phyloP scores from a whole-genome alignment of 148 eudicot genomes.

The Persicaria maculosa region DNA sequence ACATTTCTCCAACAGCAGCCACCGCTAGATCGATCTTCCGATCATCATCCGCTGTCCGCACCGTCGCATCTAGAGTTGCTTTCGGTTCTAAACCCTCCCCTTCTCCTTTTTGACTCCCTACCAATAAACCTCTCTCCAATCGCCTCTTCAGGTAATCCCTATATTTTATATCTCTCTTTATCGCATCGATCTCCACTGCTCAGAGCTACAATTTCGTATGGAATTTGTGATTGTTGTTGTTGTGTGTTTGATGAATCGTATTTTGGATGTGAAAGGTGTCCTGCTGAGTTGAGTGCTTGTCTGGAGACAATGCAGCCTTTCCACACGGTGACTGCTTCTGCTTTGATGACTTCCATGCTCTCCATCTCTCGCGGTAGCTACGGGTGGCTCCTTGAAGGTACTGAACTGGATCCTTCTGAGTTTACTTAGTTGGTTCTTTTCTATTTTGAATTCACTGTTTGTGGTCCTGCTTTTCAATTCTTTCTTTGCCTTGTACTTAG shows the following conservation, averaged over 20 bases:
- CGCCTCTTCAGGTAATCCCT: conserved; percentile 54
- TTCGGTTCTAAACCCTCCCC: conserved; percentile 43
- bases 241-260: neutral
- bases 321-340: conserved; percentile 79
- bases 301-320: conserved; percentile 68
- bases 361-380: conserved; percentile 48
- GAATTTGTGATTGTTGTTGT: neutral
- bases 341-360: conserved; percentile 92
- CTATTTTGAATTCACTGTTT: neutral
- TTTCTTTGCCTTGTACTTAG: too few relatives aligned
- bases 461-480: neutral
- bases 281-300: conserved; percentile 69
- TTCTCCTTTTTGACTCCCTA: conserved; percentile 39
- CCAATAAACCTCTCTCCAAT: conserved; percentile 33
- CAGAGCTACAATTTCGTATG: neutral
- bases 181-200: neutral
- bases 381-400: conserved; percentile 83
- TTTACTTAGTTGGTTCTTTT: neutral
- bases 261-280: conserved; percentile 37
- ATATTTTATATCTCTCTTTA: neutral
- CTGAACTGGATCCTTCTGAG: neutral
- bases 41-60: conserved; percentile 30
- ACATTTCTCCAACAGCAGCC: conserved; percentile 21
- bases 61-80: conserved; percentile 32
- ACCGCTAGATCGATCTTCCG: conserved; percentile 60